Conservation (phyloP, 2,329 filamentous ascomycete genomes). For the Aspergillus sp. region DNA sequence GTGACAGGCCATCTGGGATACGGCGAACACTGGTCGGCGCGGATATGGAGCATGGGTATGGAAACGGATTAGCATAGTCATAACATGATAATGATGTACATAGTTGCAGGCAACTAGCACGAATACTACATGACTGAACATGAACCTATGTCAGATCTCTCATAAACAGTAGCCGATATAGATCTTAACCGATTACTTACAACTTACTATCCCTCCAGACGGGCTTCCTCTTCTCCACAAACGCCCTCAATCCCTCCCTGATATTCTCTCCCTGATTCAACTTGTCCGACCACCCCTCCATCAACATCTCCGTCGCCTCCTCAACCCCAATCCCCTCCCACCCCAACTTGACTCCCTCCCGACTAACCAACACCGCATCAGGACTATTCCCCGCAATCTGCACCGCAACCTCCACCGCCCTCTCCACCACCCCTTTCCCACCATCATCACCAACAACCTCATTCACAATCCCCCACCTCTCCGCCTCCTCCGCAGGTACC, state of each 20-base stretch:
- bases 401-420: conserved; percentile 62
- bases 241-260: conserved; percentile 71
- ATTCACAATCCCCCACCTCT: conserved; percentile 71
- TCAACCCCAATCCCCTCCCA: conserved; percentile 71
- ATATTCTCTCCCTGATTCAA: conserved; percentile 71
- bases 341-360: conserved; percentile 70
- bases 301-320: conserved; percentile 60
- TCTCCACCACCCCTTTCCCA: conserved; percentile 20
- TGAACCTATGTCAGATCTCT: not conserved
- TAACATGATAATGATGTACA: conserved; percentile 18
- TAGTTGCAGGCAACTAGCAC: conserved; percentile 24
- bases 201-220: conserved; percentile 57
- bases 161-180: not conserved
- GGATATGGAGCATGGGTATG: conserved; percentile 24
- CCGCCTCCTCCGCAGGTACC: conserved; percentile 62
- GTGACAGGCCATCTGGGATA: conserved; percentile 32
- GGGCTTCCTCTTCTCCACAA: conserved; percentile 73
- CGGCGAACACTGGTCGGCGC: conserved; percentile 35
- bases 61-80: conserved; percentile 24
- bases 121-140: conserved; percentile 10
- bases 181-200: conserved; percentile 16
- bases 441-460: conserved; percentile 45
- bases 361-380: conserved; percentile 72
- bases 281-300: conserved; percentile 59
- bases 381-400: conserved; percentile 69